Base-by-base conservation (phyloP, 306 rosid genomes). In the Hippophae gyantsensis region DNA sequence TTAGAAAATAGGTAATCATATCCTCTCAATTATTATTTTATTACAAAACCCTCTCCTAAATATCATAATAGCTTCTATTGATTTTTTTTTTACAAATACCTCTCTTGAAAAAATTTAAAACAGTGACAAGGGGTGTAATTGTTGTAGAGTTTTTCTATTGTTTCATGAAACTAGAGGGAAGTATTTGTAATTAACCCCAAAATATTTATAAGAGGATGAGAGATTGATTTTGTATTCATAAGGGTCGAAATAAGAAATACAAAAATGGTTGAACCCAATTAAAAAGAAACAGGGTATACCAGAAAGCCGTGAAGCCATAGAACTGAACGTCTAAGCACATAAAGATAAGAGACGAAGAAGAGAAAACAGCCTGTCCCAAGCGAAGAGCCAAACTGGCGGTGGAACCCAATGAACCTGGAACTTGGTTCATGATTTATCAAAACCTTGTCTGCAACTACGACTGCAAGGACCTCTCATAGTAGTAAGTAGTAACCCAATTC, bases 321-420 rank as follows among this genome's bases (percentile, higher is more conserved):
- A 92, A 88, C 63, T 80, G 86, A 9, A 84, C 74, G 23, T 69
- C 86, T 64, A 88, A 64, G 56, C 90, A 92, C 99, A 92, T 87
- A 48, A 85, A 85, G 72, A 88, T 78, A 71, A 92, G 96, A 13
- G 99, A 86, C 32, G 97, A 88, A 4, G 84, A 76, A 64, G 97
- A 84, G 70, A 92, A 86, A 8, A 86, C 78, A 42, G 86, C 71
- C 77, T 92, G 99, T 8, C 99, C 99, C 72, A 92, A 69, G 10
- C 97, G 82, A 71, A 92, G 89, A 71, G 95, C 95, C 68, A 88
- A 84, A 76, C 99, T 86, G 59, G 97, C 89, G 66, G 95, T 88
- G 25, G 86, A 88, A 56, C 99, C 99, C 79, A 92, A 82, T 27
- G 93, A 81, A 42, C 99, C 99, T 5, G 95, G 89, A 78, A 88